A percentile compares a stretch with the other conserved stretches of the same genome.
Conservation (phyloP, 495 filamentous ascomycete genomes). For the Xylaria curta region DNA sequence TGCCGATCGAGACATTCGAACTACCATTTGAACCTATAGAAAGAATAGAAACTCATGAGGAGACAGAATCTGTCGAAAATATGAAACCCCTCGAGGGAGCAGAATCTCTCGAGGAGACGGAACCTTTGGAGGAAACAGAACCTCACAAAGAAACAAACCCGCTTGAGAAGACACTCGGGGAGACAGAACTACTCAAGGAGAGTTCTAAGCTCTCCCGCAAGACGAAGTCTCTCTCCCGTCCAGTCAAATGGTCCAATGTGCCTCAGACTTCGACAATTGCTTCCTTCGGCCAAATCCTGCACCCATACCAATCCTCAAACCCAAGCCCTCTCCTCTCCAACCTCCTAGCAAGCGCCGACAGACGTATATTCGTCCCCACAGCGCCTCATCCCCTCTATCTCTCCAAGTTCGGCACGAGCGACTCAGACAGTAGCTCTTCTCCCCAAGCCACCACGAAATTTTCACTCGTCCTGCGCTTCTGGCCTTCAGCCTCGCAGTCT, state of each 20-base stretch:
- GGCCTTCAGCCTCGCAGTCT: constrained; percentile 29
- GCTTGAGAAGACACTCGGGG: too few relatives aligned
- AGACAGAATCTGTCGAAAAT: neutral
- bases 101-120: too few relatives aligned
- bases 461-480: constrained; percentile 32
- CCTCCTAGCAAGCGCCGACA: constrained; percentile 27
- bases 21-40: constrained; percentile 28
- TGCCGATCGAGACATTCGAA: constrained; percentile 24
- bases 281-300: constrained; percentile 51
- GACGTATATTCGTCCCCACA: constrained; percentile 32
- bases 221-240: neutral
- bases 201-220: neutral
- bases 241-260: constrained; percentile 39
- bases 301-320: constrained; percentile 24
- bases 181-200: too few relatives aligned
- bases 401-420: constrained; percentile 24
- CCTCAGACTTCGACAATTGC: constrained; percentile 42
- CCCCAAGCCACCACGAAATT: constrained; percentile 20
- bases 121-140: too few relatives aligned
- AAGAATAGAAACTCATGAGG: neutral
- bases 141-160: too few relatives aligned
- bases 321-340: constrained; percentile 17
- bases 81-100: too few relatives aligned
- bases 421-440: neutral
- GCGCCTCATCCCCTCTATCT: constrained; percentile 37